phyloP scores from a whole-genome alignment of 495 filamentous ascomycete species.

The Penicillium argentinense region DNA sequence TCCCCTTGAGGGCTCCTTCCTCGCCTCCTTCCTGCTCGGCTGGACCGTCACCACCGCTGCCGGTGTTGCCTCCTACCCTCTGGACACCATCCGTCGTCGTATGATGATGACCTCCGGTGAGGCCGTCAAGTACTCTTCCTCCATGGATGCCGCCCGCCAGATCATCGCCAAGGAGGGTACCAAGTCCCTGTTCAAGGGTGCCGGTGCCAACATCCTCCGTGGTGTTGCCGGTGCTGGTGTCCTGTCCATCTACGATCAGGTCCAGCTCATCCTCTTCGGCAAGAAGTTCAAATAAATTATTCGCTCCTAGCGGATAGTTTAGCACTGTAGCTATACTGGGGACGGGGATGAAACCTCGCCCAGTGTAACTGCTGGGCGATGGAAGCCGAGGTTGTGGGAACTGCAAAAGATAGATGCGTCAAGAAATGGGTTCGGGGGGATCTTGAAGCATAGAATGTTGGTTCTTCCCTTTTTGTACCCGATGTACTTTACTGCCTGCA shows the following conservation, averaged over 20 bases:
- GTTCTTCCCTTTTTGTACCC: slow-evolving; percentile 46
- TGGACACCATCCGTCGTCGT: slow-evolving; percentile 99
- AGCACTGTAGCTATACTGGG: slow-evolving; percentile 33
- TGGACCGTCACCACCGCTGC: slow-evolving; percentile 99
- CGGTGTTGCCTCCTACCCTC: slow-evolving; percentile 99
- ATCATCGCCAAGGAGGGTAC: slow-evolving; percentile 97
- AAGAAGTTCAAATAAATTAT: slow-evolving; percentile 92
- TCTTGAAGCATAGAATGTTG: slow-evolving; percentile 50
- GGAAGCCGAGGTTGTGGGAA: slow-evolving; percentile 35
- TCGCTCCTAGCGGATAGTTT: slow-evolving; percentile 22
- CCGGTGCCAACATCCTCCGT: slow-evolving; percentile 99
- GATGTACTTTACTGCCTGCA: slow-evolving; percentile 60
- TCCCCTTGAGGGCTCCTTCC: slow-evolving; percentile 93
- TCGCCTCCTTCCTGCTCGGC: slow-evolving; percentile 97
- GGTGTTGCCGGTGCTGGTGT: slow-evolving; percentile 99
- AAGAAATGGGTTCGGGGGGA: slow-evolving; percentile 39
- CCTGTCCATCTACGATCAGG: slow-evolving; percentile 99
- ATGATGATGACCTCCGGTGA: slow-evolving; percentile 99
- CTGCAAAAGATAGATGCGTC: slow-evolving; percentile 53
- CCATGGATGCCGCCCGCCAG: slow-evolving; percentile 90
- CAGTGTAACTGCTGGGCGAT: slow-evolving; percentile 26
- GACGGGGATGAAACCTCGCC: slow-evolving; percentile 33
- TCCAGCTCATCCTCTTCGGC: slow-evolving; percentile 97
- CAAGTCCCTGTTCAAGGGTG: slow-evolving; percentile 99
- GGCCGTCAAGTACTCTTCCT: slow-evolving; percentile 98